Evolutionary conservation across 192 early-diverging fungal genomes (phyloP).

Genomic region (Pilaira anomala): DNA sequence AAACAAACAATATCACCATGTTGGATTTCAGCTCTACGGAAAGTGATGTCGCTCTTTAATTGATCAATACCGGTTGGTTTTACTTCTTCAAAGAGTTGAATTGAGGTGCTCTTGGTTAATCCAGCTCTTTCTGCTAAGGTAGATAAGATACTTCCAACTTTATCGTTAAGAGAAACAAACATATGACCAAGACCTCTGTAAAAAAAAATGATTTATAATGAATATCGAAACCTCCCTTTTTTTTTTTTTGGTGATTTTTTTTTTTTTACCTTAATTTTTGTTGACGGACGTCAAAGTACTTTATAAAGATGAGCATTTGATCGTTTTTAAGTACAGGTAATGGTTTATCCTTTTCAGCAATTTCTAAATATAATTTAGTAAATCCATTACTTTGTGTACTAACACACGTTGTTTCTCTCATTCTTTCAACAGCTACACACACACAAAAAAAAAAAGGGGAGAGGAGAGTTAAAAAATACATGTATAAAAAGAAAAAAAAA

Average conservation of each 20-base stretch:
- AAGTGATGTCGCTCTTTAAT: not conserved
- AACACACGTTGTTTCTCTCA: constrained; percentile 17
- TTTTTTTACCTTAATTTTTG: constrained; percentile 53
- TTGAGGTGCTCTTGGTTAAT: not conserved
- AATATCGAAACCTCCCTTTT: too few relatives aligned
- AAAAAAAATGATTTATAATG: too few relatives aligned
- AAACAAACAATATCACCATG: constrained; percentile 21
- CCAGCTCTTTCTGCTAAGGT: not conserved
- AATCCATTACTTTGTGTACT: constrained; percentile 8
- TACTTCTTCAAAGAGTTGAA: constrained; percentile 14
- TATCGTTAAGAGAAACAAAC: constrained; percentile 6
- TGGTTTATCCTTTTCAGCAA: not conserved
- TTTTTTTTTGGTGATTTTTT: too few relatives aligned
- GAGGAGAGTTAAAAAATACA: not conserved
- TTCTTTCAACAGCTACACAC: constrained; percentile 30
- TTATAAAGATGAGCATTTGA: constrained; percentile 73
- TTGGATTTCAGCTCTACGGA: constrained; percentile 11
- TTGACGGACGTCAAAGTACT: constrained; percentile 74
- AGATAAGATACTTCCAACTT: not conserved
- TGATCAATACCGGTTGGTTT: constrained; percentile 3
- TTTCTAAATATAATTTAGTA: constrained; percentile 29
- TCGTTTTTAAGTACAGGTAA: constrained; percentile 16
- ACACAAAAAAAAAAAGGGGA: too few relatives aligned
- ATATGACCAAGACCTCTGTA: constrained; percentile 6
- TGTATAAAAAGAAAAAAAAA: not conserved